phyloP scores from a whole-genome alignment of 441 rosid genomes.

The Syzygium syzygioides region DNA sequence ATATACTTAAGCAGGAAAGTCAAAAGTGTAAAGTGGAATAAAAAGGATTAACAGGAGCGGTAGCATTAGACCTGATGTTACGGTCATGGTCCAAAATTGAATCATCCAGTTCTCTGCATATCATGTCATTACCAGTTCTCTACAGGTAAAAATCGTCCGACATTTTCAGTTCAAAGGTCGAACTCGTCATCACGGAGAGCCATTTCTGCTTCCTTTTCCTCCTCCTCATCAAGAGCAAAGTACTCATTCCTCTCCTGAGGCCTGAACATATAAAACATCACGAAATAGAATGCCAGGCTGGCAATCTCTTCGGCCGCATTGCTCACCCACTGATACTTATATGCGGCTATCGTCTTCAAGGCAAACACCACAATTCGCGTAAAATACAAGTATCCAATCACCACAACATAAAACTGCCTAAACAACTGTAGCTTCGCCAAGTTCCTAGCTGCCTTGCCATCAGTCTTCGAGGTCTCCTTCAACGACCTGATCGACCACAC shows the following conservation, averaged over 20 bases:
- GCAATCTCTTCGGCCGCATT: constrained; percentile 35
- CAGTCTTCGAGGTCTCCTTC: constrained; percentile 40
- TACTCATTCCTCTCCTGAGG: constrained; percentile 51
- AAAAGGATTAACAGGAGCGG: neutral
- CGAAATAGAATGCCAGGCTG: constrained; percentile 40
- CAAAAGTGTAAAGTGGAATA: neutral
- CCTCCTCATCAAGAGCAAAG: constrained; percentile 36
- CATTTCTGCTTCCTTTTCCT: constrained; percentile 17
- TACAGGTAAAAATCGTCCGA: neutral
- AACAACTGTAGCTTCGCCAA: constrained; percentile 47
- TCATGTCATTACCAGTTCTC: neutral
- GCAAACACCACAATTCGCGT: constrained; percentile 41
- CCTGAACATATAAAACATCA: constrained; percentile 43
- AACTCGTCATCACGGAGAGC: neutral
- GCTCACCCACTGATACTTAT: constrained; percentile 37
- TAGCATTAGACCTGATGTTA: neutral
- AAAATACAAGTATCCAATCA: constrained; percentile 42
- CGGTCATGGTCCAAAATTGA: neutral
- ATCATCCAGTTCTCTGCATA: neutral
- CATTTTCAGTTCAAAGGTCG: neutral
- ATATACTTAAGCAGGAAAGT: neutral
- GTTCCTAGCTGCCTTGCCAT: constrained; percentile 47
- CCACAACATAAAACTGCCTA: constrained; percentile 45
- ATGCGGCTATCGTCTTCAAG: constrained; percentile 25
- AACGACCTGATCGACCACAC: constrained; percentile 48